phyloP scores from a whole-genome alignment of 2,329 filamentous ascomycete species.

The Monilinia laxa region DNA sequence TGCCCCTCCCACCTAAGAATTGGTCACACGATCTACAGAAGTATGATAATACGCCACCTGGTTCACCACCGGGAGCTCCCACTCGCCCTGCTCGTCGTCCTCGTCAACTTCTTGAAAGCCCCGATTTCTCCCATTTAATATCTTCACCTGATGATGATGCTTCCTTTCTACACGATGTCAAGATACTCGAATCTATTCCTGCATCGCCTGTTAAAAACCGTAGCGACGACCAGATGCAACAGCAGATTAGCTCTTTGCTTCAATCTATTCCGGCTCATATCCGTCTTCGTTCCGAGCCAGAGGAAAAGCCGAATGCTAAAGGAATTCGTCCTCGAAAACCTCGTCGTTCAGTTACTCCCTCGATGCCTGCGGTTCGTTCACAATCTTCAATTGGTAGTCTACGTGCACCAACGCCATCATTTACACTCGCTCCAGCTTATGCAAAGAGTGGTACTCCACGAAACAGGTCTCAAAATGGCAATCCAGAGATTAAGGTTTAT shows the following conservation, averaged over 20 bases:
- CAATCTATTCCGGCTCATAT: slow-evolving; percentile 78
- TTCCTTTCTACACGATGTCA: slow-evolving; percentile 33
- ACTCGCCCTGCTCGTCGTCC: slow-evolving; percentile 23
- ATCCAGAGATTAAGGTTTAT: slow-evolving; percentile 84
- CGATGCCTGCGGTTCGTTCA: slow-evolving; percentile 29
- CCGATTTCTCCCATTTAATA: slow-evolving; percentile 27
- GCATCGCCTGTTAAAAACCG: slow-evolving; percentile 34
- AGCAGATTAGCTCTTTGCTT: slow-evolving; percentile 77
- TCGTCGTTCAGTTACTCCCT: slow-evolving; percentile 40
- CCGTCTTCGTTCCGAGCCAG: slow-evolving; percentile 61
- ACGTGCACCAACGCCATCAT: slow-evolving; percentile 61
- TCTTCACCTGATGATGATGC: slow-evolving; percentile 30
- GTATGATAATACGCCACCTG: slow-evolving; percentile 32
- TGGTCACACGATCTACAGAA: slow-evolving; percentile 25
- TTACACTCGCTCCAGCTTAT: slow-evolving; percentile 65
- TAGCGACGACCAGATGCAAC: slow-evolving; percentile 67
- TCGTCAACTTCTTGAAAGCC: slow-evolving; percentile 28
- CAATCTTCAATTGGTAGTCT: slow-evolving; percentile 30
- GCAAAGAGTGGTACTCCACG: slow-evolving; percentile 46
- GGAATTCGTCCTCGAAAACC: slow-evolving; percentile 39
- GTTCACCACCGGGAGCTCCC: slow-evolving; percentile 31
- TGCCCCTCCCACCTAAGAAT: slow-evolving; percentile 32
- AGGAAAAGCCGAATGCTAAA: slow-evolving; percentile 36
- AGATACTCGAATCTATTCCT: slow-evolving; percentile 29
- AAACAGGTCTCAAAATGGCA: slow-evolving; percentile 50